Evolutionary conservation across 2,329 filamentous ascomycete species (phyloP), one percentile per base, ranked within the genome.

Genomic region (Hypomyces perniciosus): DNA sequence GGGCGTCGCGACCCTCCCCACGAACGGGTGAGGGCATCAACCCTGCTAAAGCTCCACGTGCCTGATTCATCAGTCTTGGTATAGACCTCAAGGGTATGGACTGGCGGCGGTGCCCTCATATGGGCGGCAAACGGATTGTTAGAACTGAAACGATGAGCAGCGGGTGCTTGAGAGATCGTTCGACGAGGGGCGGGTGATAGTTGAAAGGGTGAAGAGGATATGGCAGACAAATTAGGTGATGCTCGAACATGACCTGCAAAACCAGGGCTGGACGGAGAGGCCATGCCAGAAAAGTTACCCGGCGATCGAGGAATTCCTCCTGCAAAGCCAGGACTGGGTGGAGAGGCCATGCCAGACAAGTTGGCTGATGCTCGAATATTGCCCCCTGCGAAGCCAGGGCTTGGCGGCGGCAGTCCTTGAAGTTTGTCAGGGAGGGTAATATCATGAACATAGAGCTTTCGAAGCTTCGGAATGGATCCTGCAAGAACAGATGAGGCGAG

Each of bases 381-480:
- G 1, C 60, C 60, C 37, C 52, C 62, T 5, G 61, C 59, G 43
- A 68, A 66, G 39, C 61, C 58, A 10, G 65, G 63, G 42, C 63
- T 74, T 1, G 88, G 86, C 1, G 86, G 86, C 2, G 88, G 85
- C 6, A 92, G 75, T 10, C 74, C 75, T 40, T 90, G 77, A 5
- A 96, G 80, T 8, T 85, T 78, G 58, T 95, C 89, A 2, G 90
- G 84, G 64, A 97, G 96, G 45, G 81, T 77, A 28, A 86, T 81
- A 61, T 96, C 90, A 46, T 89, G 86, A 13, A 96, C 92, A 65
- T 95, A 96, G 6, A 97, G 79, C 26, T 84, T 80, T 34, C 78
- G 78, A 7, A 97, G 76, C 34, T 78, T 80, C 1, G 90, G 90
- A 6, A 97, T 77, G 6, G 82, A 80, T 55, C 85, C 86, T 12